These are phyloP conservation scores for Metschnikowia gelsemii DNA, from an alignment of 805 yeast genomes.

Conservation along the genomic window DNA sequence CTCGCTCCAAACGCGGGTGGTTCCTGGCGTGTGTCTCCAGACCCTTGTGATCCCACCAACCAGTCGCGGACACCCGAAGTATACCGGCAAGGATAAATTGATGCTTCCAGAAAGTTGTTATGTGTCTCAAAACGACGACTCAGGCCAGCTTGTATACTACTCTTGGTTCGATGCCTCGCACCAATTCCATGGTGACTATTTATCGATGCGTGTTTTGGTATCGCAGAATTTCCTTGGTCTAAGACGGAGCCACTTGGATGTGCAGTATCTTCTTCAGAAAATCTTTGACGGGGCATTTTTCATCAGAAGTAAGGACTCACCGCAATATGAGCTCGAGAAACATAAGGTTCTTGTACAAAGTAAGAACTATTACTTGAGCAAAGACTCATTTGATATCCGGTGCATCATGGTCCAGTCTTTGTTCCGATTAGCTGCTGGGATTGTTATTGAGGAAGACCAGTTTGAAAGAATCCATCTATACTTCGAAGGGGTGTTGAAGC, in stretches of 20 bases:
- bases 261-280: conserved; percentile 24
- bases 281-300: conserved; percentile 27
- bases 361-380: conserved; percentile 26
- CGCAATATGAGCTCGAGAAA: conserved; percentile 13
- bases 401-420: conserved; percentile 37
- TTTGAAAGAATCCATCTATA: conserved; percentile 33
- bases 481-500: conserved; percentile 29
- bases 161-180: conserved; percentile 21
- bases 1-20: conserved; percentile 26
- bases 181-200: conserved; percentile 16
- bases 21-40: conserved; percentile 23
- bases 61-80: conserved; percentile 33
- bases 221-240: conserved; percentile 16
- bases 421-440: conserved; percentile 23
- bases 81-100: conserved; percentile 7
- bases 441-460: conserved; percentile 24
- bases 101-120: conserved; percentile 16
- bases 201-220: conserved; percentile 16
- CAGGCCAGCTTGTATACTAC: conserved; percentile 7
- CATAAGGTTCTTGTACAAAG: conserved; percentile 26
- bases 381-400: conserved; percentile 28
- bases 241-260: conserved; percentile 27
- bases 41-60: conserved; percentile 27
- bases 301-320: conserved; percentile 20
- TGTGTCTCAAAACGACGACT: conserved; percentile 6